phyloP scores from a whole-genome alignment of 163 green algal genomes.

The Picocystis sp. region DNA sequence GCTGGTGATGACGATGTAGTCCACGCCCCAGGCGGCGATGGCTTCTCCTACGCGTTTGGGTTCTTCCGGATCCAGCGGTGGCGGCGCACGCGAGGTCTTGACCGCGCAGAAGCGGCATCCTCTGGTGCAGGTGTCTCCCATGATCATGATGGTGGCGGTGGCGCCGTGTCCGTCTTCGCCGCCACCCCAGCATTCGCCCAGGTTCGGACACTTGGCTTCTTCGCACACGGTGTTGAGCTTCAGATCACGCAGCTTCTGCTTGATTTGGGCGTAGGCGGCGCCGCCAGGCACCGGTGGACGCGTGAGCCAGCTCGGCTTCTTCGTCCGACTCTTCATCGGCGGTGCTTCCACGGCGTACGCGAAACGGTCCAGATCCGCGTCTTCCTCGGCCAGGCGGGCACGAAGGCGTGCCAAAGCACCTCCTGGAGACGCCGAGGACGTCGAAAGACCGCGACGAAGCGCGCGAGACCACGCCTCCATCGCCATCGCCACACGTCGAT shows the following conservation, averaged over 20 bases:
- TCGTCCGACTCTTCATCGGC: constrained; percentile 1
- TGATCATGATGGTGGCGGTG: constrained; percentile 52
- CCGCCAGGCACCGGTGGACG: constrained; percentile 56
- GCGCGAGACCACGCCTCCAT: too few species aligned
- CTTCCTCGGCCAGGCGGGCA: too few species aligned
- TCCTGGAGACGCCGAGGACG: too few species aligned
- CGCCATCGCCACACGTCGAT: too few species aligned
- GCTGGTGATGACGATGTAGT: constrained; percentile 90
- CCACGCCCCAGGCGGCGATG: constrained; percentile 71
- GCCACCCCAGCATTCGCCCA: constrained; percentile 93
- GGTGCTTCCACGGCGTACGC: too few species aligned
- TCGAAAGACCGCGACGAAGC: too few species aligned
- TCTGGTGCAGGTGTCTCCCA: constrained; percentile 94
- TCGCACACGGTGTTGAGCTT: constrained; percentile 76
- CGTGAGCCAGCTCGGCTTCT: constrained; percentile 98
- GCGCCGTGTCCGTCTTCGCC: constrained; percentile 47
- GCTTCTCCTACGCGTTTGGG: constrained; percentile 79
- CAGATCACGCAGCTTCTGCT: constrained; percentile 81
- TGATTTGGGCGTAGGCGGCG: constrained; percentile 80
- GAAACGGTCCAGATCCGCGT: too few species aligned
- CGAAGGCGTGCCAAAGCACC: too few species aligned
- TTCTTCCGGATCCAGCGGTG: constrained; percentile 75
- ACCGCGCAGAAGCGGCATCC: constrained; percentile 95
- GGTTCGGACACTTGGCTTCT: constrained; percentile 77
- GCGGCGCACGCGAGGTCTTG: constrained; percentile 70